Conservation (phyloP, 2,329 filamentous ascomycete species). For the Penicillium sp. region DNA sequence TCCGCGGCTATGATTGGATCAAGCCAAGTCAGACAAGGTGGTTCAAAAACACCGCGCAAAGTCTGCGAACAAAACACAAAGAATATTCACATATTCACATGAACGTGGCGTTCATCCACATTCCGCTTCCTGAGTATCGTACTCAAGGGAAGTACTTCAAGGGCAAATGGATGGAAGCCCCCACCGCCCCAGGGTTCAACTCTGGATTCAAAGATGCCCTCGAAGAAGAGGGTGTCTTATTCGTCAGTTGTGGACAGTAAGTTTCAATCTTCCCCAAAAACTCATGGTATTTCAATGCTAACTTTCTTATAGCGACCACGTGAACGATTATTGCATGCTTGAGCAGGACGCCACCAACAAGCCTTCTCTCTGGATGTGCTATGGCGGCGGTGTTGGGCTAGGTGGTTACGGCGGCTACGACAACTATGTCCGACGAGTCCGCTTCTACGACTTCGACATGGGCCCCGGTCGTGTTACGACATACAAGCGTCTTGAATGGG, state of each 20-base stretch:
- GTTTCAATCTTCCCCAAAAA: slow-evolving; percentile 40
- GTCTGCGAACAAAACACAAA: slow-evolving; percentile 73
- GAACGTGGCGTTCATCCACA: slow-evolving; percentile 96
- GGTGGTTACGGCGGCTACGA: slow-evolving; percentile 93
- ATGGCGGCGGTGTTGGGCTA: slow-evolving; percentile 87
- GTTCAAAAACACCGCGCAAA: slow-evolving; percentile 78
- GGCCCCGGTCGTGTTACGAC: slow-evolving; percentile 86
- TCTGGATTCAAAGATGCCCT: slow-evolving; percentile 90
- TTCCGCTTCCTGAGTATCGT: slow-evolving; percentile 87
- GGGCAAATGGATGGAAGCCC: slow-evolving; percentile 76
- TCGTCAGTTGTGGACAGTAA: slow-evolving; percentile 89
- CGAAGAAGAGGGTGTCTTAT: slow-evolving; percentile 78
- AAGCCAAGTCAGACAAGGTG: slow-evolving; percentile 92
- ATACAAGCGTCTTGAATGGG: slow-evolving; percentile 84
- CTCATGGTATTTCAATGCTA: slow-evolving; percentile 14
- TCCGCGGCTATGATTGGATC: slow-evolving; percentile 95
- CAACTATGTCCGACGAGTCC: slow-evolving; percentile 77
- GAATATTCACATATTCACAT: slow-evolving; percentile 91
- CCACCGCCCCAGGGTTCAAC: slow-evolving; percentile 87
- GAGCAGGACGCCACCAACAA: slow-evolving; percentile 56
- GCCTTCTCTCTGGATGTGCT: slow-evolving; percentile 94
- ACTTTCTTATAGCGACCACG: slow-evolving; percentile 69
- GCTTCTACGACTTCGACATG: slow-evolving; percentile 91
- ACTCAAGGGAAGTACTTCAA: slow-evolving; percentile 60
- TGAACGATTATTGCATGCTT: slow-evolving; percentile 92